Percentiles rank a stretch among this genome's conserved stretches.
phyloP scores from a whole-genome alignment of 208 protist species.

The Willaertia magna region DNA sequence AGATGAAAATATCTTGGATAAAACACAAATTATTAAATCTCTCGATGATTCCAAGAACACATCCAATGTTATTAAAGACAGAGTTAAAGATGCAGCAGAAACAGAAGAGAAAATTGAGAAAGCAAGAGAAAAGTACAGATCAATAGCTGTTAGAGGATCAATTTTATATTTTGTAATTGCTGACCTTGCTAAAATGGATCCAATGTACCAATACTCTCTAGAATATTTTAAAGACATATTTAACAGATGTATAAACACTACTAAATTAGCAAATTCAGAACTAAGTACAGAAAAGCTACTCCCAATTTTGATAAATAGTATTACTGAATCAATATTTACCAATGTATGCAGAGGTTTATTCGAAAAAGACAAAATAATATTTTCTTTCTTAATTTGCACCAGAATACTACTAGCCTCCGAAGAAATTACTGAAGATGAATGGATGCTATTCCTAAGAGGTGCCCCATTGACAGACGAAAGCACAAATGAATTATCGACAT shows the following conservation, averaged over 20 bases:
- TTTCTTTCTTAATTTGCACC: constrained; percentile 79
- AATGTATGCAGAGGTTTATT: constrained; percentile 93
- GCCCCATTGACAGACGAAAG: not conserved
- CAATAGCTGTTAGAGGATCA: constrained; percentile 66
- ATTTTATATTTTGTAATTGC: constrained; percentile 87
- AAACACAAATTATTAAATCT: constrained; percentile 78
- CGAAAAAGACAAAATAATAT: constrained; percentile 89
- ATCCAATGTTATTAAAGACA: constrained; percentile 59
- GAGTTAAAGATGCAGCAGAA: constrained; percentile 66
- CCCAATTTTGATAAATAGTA: constrained; percentile 47
- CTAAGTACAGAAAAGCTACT: constrained; percentile 61
- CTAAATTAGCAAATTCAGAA: constrained; percentile 34
- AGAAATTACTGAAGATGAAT: constrained; percentile 2
- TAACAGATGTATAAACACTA: constrained; percentile 23
- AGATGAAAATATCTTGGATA: constrained; percentile 72
- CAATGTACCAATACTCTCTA: constrained; percentile 97
- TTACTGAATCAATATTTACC: constrained; percentile 76
- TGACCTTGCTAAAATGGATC: constrained; percentile 79
- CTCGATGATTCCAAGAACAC: constrained; percentile 78
- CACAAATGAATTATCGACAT: not conserved
- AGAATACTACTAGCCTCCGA: constrained; percentile 54
- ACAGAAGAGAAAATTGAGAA: constrained; percentile 80
- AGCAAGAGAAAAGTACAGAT: constrained; percentile 64
- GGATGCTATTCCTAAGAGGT: not conserved
- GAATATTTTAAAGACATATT: constrained; percentile 88